Evolutionary conservation across 1,284 basidiomycete genomes (phyloP), one percentile per base, ranked within the genome.

Genomic region (Kalmanozyma brasiliensis): DNA sequence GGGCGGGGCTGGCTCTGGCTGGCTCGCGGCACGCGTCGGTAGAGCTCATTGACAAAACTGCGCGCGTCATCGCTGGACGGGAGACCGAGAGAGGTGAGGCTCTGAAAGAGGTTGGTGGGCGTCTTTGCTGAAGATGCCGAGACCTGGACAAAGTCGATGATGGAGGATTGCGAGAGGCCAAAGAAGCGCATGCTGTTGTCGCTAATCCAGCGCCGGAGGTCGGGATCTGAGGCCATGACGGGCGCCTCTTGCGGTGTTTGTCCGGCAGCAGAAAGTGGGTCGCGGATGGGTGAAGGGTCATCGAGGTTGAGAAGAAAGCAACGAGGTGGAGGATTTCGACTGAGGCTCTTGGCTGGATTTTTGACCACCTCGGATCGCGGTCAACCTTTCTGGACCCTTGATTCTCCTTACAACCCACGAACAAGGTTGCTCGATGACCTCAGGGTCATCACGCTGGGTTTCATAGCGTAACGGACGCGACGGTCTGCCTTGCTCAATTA

Each of bases 61-160:
- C 92, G 90, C 0, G 91, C 89, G 52, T 91, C 90, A 8, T 90
- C 81, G 3, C 89, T 90, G 74, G 91, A 87, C 45, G 91, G 89
- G 34, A 98, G 86, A 62, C 94, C 94, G 52, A 89, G 88, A 26
- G 87, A 85, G 61, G 89, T 85, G 37, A 98, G 88, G 6, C 89
- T 85, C 24, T 86, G 75, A 80, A 93, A 93, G 34, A 97, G 87
- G 37, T 87, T 87, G 33, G 91, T 89, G 10, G 91, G 86, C 8
- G 90, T 88, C 82, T 94, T 93, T 52, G 93, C 87, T 35, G 89
- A 89, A 6, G 90, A 87, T 16, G 93, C 93, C 1, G 73, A 76
- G 7, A 76, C 73, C 32, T 69, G 65, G 49, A 78, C 62, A 33
- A 73, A 78, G 36, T 78, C 77, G 49, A 77, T 56, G 38, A 75